Base-by-base conservation (phyloP, 2,329 filamentous ascomycete species). In the Colletotrichum cuscutae region DNA sequence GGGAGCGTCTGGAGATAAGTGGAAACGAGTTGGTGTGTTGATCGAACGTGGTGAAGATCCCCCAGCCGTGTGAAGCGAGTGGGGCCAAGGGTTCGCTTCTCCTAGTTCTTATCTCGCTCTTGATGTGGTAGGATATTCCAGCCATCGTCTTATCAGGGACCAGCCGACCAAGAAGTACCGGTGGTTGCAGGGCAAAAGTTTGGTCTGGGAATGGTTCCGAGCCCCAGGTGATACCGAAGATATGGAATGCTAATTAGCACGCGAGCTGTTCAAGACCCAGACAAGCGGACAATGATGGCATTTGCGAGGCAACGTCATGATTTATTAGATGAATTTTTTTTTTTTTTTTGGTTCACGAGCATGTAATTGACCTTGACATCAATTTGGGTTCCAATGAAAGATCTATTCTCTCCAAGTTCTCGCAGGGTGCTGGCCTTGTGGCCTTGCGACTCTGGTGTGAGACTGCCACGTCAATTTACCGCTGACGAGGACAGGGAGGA, bases 1-100 rank as follows among this genome's bases (percentile, higher is more conserved):
- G 15, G 56, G 24, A 19, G 24, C n/a, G 60, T 53, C 46, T 54
- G 46, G 28, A 63, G 61, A 63, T 63, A 54, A 63, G 46, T 63
- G 61, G 61, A 63, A 49, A 63, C n/a, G 46, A n/a, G 61, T 63
- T 63, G 46, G 28, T 63, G 46, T 63, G 61, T 37, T 22, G 46
- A 54, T 63, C 61, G 28, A 46, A 63, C 26, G 61, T 28, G 28
- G 46, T 28, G 28, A 49, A 54, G 61, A 65, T 70, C 19, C 32
- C 68, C 65, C 59, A 72, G 70, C 53, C 46, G 69, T 35, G 53
- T 32, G 24, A 65, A 60, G 35, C 30, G 26, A 26, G 70, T 65
- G 70, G 70, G 24, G 49, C 70, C 32, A 24, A 61, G 56, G 60
- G 46, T 70, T 53, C 46, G 24, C n/a, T 9, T 52, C 57, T 53